Base-by-base conservation (phyloP, 805 yeast genomes). In the Nakazawaea molendinolei region DNA sequence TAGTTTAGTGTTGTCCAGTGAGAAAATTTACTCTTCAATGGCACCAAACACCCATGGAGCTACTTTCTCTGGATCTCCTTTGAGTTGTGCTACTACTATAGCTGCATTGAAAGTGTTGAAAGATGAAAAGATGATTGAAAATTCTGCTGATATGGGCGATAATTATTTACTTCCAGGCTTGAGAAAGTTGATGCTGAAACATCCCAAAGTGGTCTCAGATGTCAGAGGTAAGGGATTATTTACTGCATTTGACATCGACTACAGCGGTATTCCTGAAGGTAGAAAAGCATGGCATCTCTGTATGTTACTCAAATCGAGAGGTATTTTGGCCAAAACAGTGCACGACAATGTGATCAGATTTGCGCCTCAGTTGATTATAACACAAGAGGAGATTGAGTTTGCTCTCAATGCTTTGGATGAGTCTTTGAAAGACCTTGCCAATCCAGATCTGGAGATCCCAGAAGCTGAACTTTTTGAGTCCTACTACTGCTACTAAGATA, bases 11-110 rank as follows among this genome's bases (percentile, higher is more conserved):
- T 28, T 46, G 14, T 33, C 47, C 12, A 43, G 49, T 7, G 37
- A 41, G 3, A 53, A 49, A 12, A 46, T 52, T 21, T 44, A 50
- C 50, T 42, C 46, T 34, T 44, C 52, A 9, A 50, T 52, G 23
- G 47, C 36, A 15, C 56, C 56, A 16, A 48, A 46, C 34, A 28
- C 50, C 5, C 57, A 51, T 37, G 56, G 57, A 24, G 53, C 52
- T n/a, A 52, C 57, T 3, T 52, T 47, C 38, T 41, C 49, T 23
- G 57, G 57, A 3, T 45, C 54, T 6, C 57, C 57, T 28, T 42
- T 52, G 21, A 44, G 47, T 7, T 52, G 57, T 41, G 49, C 42
- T 21, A 49, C 55, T 5, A 42, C 52, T 5, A 27, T 50, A 7
- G 52, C 55, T 1, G 53, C 55, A 5, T 36, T 51, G 14, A 41